phyloP scores from a whole-genome alignment of 2,329 filamentous ascomycete genomes.

The Alternaria alternata region DNA sequence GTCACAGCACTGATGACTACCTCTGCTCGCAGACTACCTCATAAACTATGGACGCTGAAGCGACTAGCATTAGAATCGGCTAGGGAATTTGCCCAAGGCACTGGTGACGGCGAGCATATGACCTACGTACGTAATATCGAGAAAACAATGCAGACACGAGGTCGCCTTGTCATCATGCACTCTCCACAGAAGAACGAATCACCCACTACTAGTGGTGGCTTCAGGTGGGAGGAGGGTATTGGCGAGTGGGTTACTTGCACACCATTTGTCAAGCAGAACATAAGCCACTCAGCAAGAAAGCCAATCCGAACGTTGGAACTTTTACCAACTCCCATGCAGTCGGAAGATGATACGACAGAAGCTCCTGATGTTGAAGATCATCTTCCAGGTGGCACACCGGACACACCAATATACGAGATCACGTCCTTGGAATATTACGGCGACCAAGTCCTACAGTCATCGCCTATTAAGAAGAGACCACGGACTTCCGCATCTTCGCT shows the following conservation, averaged over 20 bases:
- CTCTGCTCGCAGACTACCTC: slow-evolving; percentile 32
- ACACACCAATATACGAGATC: slow-evolving; percentile 19
- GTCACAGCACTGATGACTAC: slow-evolving; percentile 38
- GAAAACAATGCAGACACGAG: slow-evolving; percentile 39
- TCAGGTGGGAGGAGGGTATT: slow-evolving; percentile 56
- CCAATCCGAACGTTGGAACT: slow-evolving; percentile 33
- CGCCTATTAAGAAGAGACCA: slow-evolving; percentile 31
- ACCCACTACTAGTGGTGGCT: slow-evolving; percentile 38
- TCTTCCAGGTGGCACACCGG: neutral
- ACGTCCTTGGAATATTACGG: slow-evolving; percentile 24
- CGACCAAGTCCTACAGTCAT: slow-evolving; percentile 34
- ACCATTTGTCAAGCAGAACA: slow-evolving; percentile 41
- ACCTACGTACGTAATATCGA: slow-evolving; percentile 43
- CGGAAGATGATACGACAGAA: slow-evolving; percentile 25
- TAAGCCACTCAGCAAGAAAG: slow-evolving; percentile 21
- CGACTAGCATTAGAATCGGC: slow-evolving; percentile 48
- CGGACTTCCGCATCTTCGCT: slow-evolving; percentile 20
- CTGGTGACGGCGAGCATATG: slow-evolving; percentile 36
- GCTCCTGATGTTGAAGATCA: slow-evolving; percentile 25
- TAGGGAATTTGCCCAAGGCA: slow-evolving; percentile 48
- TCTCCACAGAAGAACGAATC: slow-evolving; percentile 42
- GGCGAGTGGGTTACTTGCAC: slow-evolving; percentile 57
- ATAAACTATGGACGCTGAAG: slow-evolving; percentile 48
- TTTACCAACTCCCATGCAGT: slow-evolving; percentile 39
- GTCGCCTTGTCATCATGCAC: slow-evolving; percentile 34